Evolutionary conservation across 2,329 filamentous ascomycete genomes (phyloP), one percentile per base, ranked within the genome.

Genomic region (Microcera coccophila): DNA sequence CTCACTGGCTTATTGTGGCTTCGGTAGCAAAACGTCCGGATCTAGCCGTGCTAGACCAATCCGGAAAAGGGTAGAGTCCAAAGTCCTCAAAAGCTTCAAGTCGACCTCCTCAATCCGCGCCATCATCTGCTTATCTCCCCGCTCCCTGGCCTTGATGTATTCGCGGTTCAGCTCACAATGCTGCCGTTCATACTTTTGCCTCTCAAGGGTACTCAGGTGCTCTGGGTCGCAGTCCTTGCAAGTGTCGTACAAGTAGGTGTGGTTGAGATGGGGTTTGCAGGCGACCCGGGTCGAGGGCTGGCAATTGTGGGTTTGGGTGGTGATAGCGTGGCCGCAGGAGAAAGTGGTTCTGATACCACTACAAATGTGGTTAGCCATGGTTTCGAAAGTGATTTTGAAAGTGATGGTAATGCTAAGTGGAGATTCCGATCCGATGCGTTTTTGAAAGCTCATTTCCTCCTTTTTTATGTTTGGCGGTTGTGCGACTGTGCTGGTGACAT

Each of bases 181-280:
- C 4, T 57, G 45, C n/a, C 38, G 42, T 33, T 64, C 59, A 35
- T 63, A 56, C 17, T 58, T 35, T 26, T 51, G 47, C 34, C 52
- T 48, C 31, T 57, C 41, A 9, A 55, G 42, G 45, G 54, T 55
- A 15, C 62, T 58, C 28, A 45, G 52, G 17, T 57, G 54, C 1
- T 55, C 54, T 0, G 62, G 58, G 38, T 69, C 64, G 46, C 67
- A 71, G 5, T 47, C 38, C 7, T 64, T 60, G 51, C 67, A 70
- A n/a, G 62, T 65, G 48, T 66, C 65, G 32, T 60, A 44, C 33
- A 69, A 39, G 41, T 57, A 58, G 11, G 42, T 45, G 18, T 42
- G 44, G 22, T 49, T 48, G 19, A 45, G 20, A 12, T 45, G 33
- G 28, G 42, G 44, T 12, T 45, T 48, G 40, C 52, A 51, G 44